A percentile compares a stretch with the other conserved stretches of the same genome.
phyloP scores from a whole-genome alignment of 2,329 filamentous ascomycete genomes.

The Botrytis fragariae region DNA sequence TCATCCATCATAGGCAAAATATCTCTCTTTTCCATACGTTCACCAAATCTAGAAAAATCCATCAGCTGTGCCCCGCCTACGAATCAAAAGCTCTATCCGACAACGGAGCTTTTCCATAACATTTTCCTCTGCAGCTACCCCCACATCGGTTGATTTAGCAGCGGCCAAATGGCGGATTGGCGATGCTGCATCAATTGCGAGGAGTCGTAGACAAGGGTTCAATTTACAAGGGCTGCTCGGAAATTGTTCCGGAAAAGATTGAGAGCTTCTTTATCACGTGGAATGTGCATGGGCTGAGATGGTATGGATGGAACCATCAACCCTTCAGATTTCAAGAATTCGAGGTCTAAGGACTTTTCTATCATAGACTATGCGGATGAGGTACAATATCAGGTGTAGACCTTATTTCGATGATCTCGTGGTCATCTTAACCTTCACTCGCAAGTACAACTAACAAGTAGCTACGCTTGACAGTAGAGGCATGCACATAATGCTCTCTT shows the following conservation, averaged over 20 bases:
- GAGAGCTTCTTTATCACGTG: background rate
- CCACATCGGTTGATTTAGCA: slow-evolving; percentile 2
- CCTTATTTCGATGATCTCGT: background rate
- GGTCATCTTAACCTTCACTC: background rate
- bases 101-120: background rate
- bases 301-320: background rate
- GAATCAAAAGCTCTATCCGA: slow-evolving; percentile 2
- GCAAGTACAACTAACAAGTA: background rate
- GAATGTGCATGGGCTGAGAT: background rate
- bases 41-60: background rate
- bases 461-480: background rate
- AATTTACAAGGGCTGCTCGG: background rate
- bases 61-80: slow-evolving; percentile 7
- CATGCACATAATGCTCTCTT: no score
- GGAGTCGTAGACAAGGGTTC: background rate
- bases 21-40: background rate
- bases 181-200: background rate
- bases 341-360: no score
- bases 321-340: background rate
- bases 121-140: background rate
- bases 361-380: background rate
- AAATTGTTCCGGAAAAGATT: background rate
- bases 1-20: background rate
- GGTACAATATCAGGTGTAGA: background rate
- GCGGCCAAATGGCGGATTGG: slow-evolving; percentile 6